Evolutionary conservation across 768 basidiomycete species (phyloP).

Genomic region (Termitomyces bulborhizus): DNA sequence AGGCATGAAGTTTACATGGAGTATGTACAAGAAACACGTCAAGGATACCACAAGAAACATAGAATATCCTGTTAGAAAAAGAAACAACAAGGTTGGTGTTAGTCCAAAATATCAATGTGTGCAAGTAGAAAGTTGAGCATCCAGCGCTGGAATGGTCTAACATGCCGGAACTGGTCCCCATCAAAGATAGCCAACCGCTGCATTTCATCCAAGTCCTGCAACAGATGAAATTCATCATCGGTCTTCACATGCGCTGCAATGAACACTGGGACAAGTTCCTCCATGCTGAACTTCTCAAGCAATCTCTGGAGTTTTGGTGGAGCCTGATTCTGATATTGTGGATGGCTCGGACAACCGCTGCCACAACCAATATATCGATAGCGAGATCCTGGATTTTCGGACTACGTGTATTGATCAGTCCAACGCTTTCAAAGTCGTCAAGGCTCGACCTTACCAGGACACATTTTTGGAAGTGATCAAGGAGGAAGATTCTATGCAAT

Average conservation of each 20-base stretch:
- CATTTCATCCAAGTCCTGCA: background rate
- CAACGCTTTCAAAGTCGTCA: background rate
- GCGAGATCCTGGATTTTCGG: background rate
- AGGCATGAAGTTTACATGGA: background rate
- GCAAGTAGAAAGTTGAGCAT: background rate
- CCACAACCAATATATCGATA: background rate
- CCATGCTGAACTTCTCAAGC: background rate
- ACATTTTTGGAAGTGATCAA: background rate
- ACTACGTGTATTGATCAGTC: background rate
- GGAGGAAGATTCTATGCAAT: background rate
- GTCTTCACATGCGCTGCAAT: background rate
- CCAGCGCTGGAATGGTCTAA: background rate
- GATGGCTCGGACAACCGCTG: background rate
- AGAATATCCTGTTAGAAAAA: background rate
- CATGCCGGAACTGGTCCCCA: background rate
- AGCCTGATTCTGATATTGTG: background rate
- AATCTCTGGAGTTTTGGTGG: background rate
- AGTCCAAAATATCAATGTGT: background rate
- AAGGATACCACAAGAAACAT: background rate
- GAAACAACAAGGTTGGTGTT: background rate
- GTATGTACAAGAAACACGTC: background rate
- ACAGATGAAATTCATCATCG: background rate
- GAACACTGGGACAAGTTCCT: background rate
- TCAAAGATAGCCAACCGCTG: background rate
- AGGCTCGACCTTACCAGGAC: background rate